Evolutionary conservation across 208 protist species (phyloP), one percentile per base, ranked within the genome.

Genomic region (Trichomonas vaginalis): DNA sequence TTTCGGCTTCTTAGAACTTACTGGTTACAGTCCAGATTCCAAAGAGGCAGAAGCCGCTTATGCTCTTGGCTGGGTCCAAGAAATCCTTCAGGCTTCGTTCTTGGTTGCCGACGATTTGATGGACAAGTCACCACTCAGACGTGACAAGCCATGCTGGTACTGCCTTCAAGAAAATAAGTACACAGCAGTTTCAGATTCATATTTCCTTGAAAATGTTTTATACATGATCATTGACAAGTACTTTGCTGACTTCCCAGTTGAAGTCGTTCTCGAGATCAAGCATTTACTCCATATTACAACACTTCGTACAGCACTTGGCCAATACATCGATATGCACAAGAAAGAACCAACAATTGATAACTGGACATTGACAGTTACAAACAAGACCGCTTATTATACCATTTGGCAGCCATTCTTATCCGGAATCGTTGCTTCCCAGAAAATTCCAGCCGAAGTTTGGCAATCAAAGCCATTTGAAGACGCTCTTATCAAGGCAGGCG

Each of bases 101-200:
- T 95, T 98, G 6, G 97, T 98, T n/a, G 96, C 97, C 10, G 97
- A 98, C 61, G 97, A 98, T 96, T 95, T 98, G 48, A 98, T 98
- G 97, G 97, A 98, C 56, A 95, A 95, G 0, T 97, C 97, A 21
- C 61, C 92, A 21, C 96, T 96, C 32, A 96, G 97, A 61, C 48
- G 97, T 10, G 97, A 97, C 3, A 95, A 98, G 96, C 87, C 96
- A 0, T 97, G 96, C 80, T 98, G 97, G 97, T 97, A 97, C 80
- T 95, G 8, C 56, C 32, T 92, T 10, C 42, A 95, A 4, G 62
- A 96, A 12, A 96, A 96, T 35, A 56, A 56, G 39, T 61, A 96
- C 51, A 82, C 21, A 39, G 2, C 92, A 37, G 61, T 95, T 48
- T 37, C 15, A 12, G 92, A 95, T 95, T 62, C 92, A 83, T 95